Base-by-base conservation (phyloP, 257 asterid genomes). In the Leonotis leonurus region DNA sequence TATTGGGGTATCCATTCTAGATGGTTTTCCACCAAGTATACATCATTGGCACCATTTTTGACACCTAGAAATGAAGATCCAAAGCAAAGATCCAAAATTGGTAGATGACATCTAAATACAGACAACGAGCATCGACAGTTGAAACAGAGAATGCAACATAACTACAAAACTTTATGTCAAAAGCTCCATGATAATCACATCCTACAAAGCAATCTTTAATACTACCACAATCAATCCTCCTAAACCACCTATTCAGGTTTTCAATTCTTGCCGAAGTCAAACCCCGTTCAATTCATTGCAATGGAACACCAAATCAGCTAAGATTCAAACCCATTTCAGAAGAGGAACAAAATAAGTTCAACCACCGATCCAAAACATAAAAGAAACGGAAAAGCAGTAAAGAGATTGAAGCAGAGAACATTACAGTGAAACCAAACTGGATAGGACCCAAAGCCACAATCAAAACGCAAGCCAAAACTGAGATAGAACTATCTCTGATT, bases 381-480 rank as follows among this genome's bases (percentile, higher is more conserved):
- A 4, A 4, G 20, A 27, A 44, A 1, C 6, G 11, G 30, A 30
- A 26, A 6, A 60, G 4, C 13, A 73, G 11, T 22, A 16, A 37
- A 30, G 7, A 39, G 43, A 24, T 45, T 32, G 3, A 16, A 1
- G 27, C 27, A 46, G 75, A 13, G 64, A 63, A 56, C 25, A 45
- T 21, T 85, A 90, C 97, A 56, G 96, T 90, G 86, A 90, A 90
- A 29, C 96, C 97, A 58, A 90, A 87, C 83, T 90, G 96, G 67
- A 87, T 80, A 13, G 96, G 96, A 46, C 96, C 97, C 78, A 90
- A 73, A 29, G 97, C 96, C 67, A 90, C 96, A 49, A 90, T 90
- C 83, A 90, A 57, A 45, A 90, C 97, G 70, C 96, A 87, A 45
- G 96, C 96, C 61, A 90, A 61, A 29, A 90, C 96, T 6, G 97